Evolutionary conservation across 2,329 filamentous ascomycete species (phyloP), one percentile per base, ranked within the genome.

Genomic region (Penicillium griseofulvum): DNA sequence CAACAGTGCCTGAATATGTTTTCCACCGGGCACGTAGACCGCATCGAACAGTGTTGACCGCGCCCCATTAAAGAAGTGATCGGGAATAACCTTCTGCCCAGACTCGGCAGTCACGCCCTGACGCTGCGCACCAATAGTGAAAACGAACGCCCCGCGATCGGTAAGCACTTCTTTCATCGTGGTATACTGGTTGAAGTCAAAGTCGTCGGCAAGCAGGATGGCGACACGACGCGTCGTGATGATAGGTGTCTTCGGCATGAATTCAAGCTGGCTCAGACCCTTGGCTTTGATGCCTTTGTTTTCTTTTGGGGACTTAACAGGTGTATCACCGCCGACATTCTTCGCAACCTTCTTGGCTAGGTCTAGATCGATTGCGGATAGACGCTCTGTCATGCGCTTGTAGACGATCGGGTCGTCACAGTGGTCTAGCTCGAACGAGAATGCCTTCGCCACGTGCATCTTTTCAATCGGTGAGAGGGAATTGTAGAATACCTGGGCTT

Each of bases 371-470:
- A 93, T 89, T 11, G 90, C 85, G 1, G 83, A 79, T 0, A 94
- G 77, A 2, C 89, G 83, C 60, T 86, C 76, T 1, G 82, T 82
- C 72, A 92, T 82, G 37, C 87, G 83, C 63, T 87, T 82, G 71
- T 91, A 93, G 0, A 93, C 89, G n/a, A 89, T 70, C 0, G 86
- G 83, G 42, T 93, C 90, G 17, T 92, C 88, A 68, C 90, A 93
- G 58, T 74, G 71, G 49, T 73, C 73, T 2, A 75, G 63, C 42
- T 75, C 73, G 44, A 74, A 75, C 16, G 66, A 69, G 58, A 72
- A 73, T 2, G 70, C 72, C 49, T 74, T 72, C 12, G 68, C 62
- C 9, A 69, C 58, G 51, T 74, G 72, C 31, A 68, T 47, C 52
- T 74, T 72, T 43, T 74, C 71, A 39, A 70, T 69, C 4, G 64